These are phyloP conservation scores for Yamadazyma triangularis DNA, from an alignment of 1,139 yeast genomes.

Conservation along the genomic window DNA sequence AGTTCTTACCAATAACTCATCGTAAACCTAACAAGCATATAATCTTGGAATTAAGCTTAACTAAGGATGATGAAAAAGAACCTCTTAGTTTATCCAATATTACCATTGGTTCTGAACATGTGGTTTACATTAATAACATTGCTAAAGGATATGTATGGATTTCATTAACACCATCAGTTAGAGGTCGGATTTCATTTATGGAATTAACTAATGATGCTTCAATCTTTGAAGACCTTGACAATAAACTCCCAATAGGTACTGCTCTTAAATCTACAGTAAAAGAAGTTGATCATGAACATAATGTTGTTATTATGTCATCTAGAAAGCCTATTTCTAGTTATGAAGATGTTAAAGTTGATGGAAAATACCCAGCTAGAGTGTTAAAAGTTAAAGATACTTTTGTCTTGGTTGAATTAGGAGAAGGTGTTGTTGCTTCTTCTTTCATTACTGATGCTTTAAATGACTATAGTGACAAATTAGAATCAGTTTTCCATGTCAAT, in stretches of 20 bases:
- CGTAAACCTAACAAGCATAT: constrained; percentile 48
- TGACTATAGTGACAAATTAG: constrained; percentile 56
- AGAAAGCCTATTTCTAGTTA: constrained; percentile 42
- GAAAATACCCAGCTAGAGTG: constrained; percentile 60
- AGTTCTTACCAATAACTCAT: constrained; percentile 66
- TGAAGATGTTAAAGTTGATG: constrained; percentile 55
- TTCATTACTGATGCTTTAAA: constrained; percentile 76
- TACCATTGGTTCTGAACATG: constrained; percentile 38
- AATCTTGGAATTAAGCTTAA: constrained; percentile 64
- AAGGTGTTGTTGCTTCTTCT: constrained; percentile 58
- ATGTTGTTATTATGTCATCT: constrained; percentile 47
- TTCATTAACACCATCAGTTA: constrained; percentile 61
- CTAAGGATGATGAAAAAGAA: constrained; percentile 24
- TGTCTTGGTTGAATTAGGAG: constrained; percentile 65
- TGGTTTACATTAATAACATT: constrained; percentile 52
- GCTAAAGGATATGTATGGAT: constrained; percentile 60
- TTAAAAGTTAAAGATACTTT: constrained; percentile 57
- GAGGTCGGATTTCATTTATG: constrained; percentile 64
- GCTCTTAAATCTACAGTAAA: constrained; percentile 60
- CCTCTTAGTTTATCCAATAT: constrained; percentile 29
- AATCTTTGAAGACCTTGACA: constrained; percentile 47
- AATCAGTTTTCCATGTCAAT: constrained; percentile 49
- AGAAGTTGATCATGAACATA: constrained; percentile 50
- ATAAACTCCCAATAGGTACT: constrained; percentile 63
- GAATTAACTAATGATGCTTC: constrained; percentile 59